A percentile compares a stretch with the other conserved stretches of the same genome.
Conservation (phyloP, 495 filamentous ascomycete species). For the Hypoxylon fuscum region DNA sequence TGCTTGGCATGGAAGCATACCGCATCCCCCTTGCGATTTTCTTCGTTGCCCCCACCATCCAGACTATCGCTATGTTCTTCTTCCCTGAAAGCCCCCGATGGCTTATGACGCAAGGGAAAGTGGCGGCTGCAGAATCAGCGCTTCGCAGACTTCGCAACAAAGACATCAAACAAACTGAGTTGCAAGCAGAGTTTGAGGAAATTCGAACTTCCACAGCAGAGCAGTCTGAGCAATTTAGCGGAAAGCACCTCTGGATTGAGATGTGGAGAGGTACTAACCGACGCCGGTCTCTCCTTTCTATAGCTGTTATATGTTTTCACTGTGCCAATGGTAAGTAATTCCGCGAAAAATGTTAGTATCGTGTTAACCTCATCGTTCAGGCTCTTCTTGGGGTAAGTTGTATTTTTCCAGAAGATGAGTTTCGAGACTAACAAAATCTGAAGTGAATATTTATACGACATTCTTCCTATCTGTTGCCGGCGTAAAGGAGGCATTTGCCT, state of each 20-base stretch:
- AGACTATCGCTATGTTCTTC: slow-evolving; percentile 59
- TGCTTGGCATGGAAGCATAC: slow-evolving; percentile 54
- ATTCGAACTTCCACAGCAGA: slow-evolving; percentile 54
- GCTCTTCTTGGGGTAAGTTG: slow-evolving; percentile 49
- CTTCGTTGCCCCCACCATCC: slow-evolving; percentile 59
- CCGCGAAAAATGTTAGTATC: background rate
- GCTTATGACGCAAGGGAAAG: slow-evolving; percentile 58
- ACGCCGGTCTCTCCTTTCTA: slow-evolving; percentile 41
- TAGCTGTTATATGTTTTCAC: slow-evolving; percentile 46
- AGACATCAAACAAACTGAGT: slow-evolving; percentile 45
- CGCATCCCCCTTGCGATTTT: slow-evolving; percentile 62
- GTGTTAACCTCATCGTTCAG: slow-evolving; percentile 16
- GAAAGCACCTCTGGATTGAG: slow-evolving; percentile 54
- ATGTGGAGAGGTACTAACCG: slow-evolving; percentile 51
- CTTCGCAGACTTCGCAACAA: slow-evolving; percentile 54
- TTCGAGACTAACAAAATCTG: too few species aligned
- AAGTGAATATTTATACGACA: slow-evolving; percentile 39
- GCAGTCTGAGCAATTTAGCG: slow-evolving; percentile 49
- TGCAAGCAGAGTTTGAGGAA: slow-evolving; percentile 58
- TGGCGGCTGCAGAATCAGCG: slow-evolving; percentile 53
- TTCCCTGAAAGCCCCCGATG: slow-evolving; percentile 66
- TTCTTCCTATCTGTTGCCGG: slow-evolving; percentile 64
- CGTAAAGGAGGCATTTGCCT: slow-evolving; percentile 59
- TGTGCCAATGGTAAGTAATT: slow-evolving; percentile 42
- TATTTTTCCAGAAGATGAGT: too few species aligned